Conservation (phyloP, 176 grass and related monocot species). For the Melocanna baccifera region DNA sequence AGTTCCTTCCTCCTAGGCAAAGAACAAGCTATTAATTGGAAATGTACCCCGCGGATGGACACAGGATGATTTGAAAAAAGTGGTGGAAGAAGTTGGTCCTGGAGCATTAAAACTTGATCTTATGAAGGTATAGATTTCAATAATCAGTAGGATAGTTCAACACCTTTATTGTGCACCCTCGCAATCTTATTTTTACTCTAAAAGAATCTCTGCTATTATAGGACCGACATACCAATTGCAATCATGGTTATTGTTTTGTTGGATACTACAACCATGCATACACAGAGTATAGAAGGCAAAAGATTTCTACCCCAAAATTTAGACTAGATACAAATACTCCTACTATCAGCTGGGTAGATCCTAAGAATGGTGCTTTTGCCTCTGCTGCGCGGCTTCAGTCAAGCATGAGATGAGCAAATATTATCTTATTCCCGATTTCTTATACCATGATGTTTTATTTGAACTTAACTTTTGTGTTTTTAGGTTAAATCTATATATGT, state of each 20-base stretch:
- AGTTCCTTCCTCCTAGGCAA: constrained; percentile 68
- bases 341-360: constrained; percentile 84
- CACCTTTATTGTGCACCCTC: background rate
- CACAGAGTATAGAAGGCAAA: constrained; percentile 76
- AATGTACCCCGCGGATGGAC: constrained; percentile 79
- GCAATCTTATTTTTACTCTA: constrained; percentile 17
- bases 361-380: constrained; percentile 52
- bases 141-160: background rate
- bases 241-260: constrained; percentile 75
- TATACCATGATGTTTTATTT: constrained; percentile 4
- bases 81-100: constrained; percentile 72
- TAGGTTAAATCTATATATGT: constrained; percentile 89
- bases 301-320: constrained; percentile 75
- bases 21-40: constrained; percentile 88
- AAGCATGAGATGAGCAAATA: constrained; percentile 3
- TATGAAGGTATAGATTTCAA: constrained; percentile 54
- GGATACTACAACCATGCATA: constrained; percentile 94
- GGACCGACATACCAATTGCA: constrained; percentile 53
- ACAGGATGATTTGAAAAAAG: constrained; percentile 64
- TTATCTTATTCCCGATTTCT: background rate
- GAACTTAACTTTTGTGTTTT: constrained; percentile 12
- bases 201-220: constrained; percentile 26
- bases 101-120: constrained; percentile 70
- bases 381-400: constrained; percentile 57
- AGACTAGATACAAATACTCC: constrained; percentile 77